phyloP scores from a whole-genome alignment of 352 stramenopile genomes.

The Thalassiosira mediterranea region DNA sequence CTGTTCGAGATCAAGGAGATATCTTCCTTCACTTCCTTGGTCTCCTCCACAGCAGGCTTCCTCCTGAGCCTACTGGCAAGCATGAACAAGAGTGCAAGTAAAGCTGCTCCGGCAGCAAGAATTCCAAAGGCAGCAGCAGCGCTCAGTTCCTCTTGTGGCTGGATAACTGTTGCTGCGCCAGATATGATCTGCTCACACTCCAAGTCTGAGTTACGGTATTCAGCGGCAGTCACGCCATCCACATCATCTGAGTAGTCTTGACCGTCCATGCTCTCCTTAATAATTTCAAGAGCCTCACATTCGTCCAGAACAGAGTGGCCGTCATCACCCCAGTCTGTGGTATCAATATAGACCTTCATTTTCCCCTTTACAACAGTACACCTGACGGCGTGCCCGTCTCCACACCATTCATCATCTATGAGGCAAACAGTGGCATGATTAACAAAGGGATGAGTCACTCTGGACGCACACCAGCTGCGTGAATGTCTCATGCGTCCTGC shows the following conservation, averaged over 20 bases:
- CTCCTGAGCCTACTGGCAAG: slow-evolving; percentile 15
- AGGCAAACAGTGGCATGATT: no score
- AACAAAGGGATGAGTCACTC: background rate
- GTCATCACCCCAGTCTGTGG: background rate
- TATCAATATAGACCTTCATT: slow-evolving; percentile 6
- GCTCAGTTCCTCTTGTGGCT: slow-evolving; percentile 14
- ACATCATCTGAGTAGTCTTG: slow-evolving; percentile 41
- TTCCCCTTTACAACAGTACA: slow-evolving; percentile 5
- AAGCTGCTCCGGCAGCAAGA: slow-evolving; percentile 1
- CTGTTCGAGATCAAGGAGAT: slow-evolving; percentile 32
- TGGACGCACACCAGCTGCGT: background rate
- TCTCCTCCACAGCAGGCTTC: no score
- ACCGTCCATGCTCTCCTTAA: slow-evolving; percentile 35
- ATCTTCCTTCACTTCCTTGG: slow-evolving; percentile 16
- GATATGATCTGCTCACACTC: no score
- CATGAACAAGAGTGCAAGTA: background rate
- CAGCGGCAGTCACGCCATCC: slow-evolving; percentile 30
- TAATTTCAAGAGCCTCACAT: slow-evolving; percentile 16
- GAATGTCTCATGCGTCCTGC: no score
- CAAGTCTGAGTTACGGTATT: no score
- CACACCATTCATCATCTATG: background rate
- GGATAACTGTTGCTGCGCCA: background rate
- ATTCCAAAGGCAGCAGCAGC: slow-evolving; percentile 24
- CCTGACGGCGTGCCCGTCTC: background rate
- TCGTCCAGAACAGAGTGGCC: background rate